Evolutionary conservation across 2,329 filamentous ascomycete species (phyloP).

Genomic region (Calonectria henricotiae): DNA sequence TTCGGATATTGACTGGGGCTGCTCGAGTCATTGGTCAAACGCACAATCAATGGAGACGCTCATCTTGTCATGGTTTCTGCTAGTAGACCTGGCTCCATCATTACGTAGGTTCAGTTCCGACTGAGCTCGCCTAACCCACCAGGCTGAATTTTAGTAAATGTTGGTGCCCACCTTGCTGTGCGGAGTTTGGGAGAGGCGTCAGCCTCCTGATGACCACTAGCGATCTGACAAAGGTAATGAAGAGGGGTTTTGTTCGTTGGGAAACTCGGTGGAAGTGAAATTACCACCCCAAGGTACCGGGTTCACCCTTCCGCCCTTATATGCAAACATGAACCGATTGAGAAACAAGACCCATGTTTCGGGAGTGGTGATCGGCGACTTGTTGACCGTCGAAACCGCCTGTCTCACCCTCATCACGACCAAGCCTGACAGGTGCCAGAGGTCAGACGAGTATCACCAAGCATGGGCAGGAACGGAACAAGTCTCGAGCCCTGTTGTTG

Average conservation of each 20-base stretch:
- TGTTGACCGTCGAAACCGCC: conserved; percentile 17
- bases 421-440: conserved; percentile 11
- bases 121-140: conserved; percentile 25
- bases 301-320: background rate
- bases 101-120: conserved; percentile 43
- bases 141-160: conserved; percentile 26
- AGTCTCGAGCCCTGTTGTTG: background rate
- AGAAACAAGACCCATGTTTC: conserved; percentile 30
- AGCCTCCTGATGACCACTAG: conserved; percentile 27
- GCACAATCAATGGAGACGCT: conserved; percentile 14
- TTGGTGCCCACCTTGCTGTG: conserved; percentile 14
- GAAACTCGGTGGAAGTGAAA: conserved; percentile 10
- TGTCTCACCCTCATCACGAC: conserved; percentile 29
- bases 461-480: background rate
- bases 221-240: conserved; percentile 13
- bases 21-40: conserved; percentile 19
- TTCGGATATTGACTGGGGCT: conserved; percentile 24
- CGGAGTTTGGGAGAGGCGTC: conserved; percentile 27
- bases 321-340: conserved; percentile 27
- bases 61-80: conserved; percentile 38
- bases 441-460: background rate
- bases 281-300: conserved; percentile 14
- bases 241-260: background rate
- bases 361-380: conserved; percentile 30
- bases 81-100: conserved; percentile 45